phyloP scores from a whole-genome alignment of 2,329 filamentous ascomycete species.

The Claviceps humidiphila region DNA sequence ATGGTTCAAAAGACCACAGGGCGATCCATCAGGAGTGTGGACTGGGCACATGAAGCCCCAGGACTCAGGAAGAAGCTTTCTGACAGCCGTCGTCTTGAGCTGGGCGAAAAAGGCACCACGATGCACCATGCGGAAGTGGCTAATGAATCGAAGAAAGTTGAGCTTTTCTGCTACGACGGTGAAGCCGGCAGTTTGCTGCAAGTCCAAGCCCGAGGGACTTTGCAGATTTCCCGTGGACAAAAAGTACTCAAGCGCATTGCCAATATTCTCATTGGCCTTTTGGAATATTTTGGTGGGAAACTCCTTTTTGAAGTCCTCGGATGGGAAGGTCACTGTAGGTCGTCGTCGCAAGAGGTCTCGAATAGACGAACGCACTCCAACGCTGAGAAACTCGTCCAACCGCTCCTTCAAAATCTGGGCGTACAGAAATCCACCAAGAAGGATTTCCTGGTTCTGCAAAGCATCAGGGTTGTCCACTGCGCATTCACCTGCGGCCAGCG shows the following conservation, averaged over 20 bases:
- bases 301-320: slow-evolving; percentile 63
- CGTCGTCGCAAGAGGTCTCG: slow-evolving; percentile 43
- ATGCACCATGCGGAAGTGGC: slow-evolving; percentile 98
- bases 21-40: slow-evolving; percentile 90
- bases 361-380: slow-evolving; percentile 36
- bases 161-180: slow-evolving; percentile 97
- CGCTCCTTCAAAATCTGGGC: slow-evolving; percentile 92
- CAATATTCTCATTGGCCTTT: slow-evolving; percentile 78
- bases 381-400: slow-evolving; percentile 71
- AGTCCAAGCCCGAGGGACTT: slow-evolving; percentile 80
- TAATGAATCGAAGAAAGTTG: slow-evolving; percentile 97
- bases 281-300: slow-evolving; percentile 68
- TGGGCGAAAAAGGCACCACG: slow-evolving; percentile 98
- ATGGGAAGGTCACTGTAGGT: slow-evolving; percentile 59
- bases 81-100: slow-evolving; percentile 89
- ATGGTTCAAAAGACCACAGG: slow-evolving; percentile 90
- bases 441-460: slow-evolving; percentile 87
- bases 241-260: slow-evolving; percentile 83
- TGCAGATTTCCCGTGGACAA: slow-evolving; percentile 88
- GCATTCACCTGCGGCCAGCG: slow-evolving; percentile 84
- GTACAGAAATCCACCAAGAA: slow-evolving; percentile 87
- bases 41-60: slow-evolving; percentile 98
- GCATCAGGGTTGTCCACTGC: slow-evolving; percentile 92
- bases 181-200: slow-evolving; percentile 90
- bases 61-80: slow-evolving; percentile 88